Evolutionary conservation across 2,329 filamentous ascomycete species (phyloP), one percentile per base, ranked within the genome.

Genomic region (Cladosporium sp.): DNA sequence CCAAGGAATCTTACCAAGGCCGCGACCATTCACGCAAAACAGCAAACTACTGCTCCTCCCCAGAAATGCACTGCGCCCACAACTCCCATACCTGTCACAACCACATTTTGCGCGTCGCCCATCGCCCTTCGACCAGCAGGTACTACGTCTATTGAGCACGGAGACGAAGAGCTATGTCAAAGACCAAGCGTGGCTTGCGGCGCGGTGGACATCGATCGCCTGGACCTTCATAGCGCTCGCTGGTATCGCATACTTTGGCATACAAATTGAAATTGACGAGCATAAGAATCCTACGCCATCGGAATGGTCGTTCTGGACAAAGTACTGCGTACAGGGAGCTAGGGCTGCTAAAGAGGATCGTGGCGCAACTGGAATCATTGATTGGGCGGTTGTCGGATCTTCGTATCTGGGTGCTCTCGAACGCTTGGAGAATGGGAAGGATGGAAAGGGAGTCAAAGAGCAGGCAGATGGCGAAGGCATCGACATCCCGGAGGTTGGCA

Each of bases 61-160:
- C 51, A 74, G 79, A 61, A 75, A 79, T n/a, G 74, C 78, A 58
- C 78, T 81, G 58, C 85, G 88, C 32, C 88, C 88, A 48, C 87
- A 89, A 74, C 79, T 89, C 34, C 85, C 86, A 36, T 91, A 91
- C 78, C 85, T 91, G 58, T 84, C 87, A 69, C 83, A 85, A 67
- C 80, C 85, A 8, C 79, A 84, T 28, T 59, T 67, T 25, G 67
- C 62, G 13, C 66, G 67, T 11, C 63, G 48, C 13, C 61, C 66
- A 26, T 64, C 60, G 21, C 67, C 68, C 21, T 63, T 69, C 65
- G 65, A 70, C 67, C 67, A 68, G 32, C 82, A 86, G 51, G 81
- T 89, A 43, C 85, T 86, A 3, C 89, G 93, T 61, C 86, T 91
- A 67, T 85, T 96, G 66, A 92, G 91, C n/a, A 96, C 91, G 0